These are phyloP conservation scores for Metarhizium sp. DNA, from an alignment of 2,329 filamentous ascomycete species.

Conservation along the genomic window DNA sequence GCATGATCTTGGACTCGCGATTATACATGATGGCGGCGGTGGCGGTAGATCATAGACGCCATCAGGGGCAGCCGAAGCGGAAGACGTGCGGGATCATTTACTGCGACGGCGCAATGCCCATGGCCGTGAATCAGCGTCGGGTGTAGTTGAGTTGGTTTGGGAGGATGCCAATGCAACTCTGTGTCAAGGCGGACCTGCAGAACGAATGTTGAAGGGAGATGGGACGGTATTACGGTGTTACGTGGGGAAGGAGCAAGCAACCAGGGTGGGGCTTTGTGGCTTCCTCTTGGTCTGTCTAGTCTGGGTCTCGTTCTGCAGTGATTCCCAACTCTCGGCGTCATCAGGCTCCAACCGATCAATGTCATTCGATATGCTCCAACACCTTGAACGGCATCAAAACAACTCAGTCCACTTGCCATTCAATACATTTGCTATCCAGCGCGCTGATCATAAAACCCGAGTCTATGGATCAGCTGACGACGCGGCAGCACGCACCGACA, in stretches of 20 bases:
- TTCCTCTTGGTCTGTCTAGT: not conserved
- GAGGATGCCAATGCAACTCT: not conserved
- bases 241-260: not conserved
- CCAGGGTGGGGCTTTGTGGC: not conserved
- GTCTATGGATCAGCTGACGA: too few relatives aligned
- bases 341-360: too few relatives aligned
- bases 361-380: too few relatives aligned
- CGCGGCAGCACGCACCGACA: too few relatives aligned
- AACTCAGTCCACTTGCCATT: too few relatives aligned
- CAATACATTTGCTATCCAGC: too few relatives aligned
- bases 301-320: too few relatives aligned
- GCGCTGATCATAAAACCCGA: too few relatives aligned
- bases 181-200: not conserved
- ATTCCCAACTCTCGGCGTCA: too few relatives aligned
- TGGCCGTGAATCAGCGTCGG: not conserved
- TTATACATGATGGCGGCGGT: conserved; percentile 36
- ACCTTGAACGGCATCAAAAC: too few relatives aligned
- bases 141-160: not conserved
- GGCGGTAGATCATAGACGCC: conserved; percentile 21
- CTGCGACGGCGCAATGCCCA: not conserved
- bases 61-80: conserved; percentile 13
- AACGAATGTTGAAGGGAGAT: not conserved
- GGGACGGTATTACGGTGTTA: not conserved
- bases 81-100: not conserved
- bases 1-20: conserved; percentile 47